Conservation (phyloP, 2,329 filamentous ascomycete genomes). For the Hymenoscyphus salicellus region DNA sequence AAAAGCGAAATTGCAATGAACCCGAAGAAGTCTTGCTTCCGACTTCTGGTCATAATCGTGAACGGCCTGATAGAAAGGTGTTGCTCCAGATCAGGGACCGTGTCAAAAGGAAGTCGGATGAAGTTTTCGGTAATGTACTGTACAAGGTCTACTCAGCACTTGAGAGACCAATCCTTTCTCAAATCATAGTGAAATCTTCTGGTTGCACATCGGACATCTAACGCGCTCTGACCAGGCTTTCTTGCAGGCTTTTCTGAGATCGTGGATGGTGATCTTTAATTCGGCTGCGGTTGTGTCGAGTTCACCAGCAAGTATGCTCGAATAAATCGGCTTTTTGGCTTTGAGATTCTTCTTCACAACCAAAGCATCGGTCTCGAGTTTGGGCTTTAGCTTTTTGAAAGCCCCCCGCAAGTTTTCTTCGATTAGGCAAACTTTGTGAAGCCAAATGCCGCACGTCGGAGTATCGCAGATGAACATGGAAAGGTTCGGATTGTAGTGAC, state of each 20-base stretch:
- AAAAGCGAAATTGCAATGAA: not conserved
- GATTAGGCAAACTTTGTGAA: slow-evolving; percentile 39
- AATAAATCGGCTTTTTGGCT: slow-evolving; percentile 20
- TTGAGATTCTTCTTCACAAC: slow-evolving; percentile 20
- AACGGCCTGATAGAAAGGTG: too few relatives aligned
- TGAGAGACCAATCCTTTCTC: not conserved
- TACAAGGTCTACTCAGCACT: slow-evolving; percentile 1
- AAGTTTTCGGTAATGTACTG: not conserved
- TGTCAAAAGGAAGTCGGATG: not conserved
- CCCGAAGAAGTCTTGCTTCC: not conserved
- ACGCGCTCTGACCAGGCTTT: slow-evolving; percentile 25
- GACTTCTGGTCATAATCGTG: not conserved
- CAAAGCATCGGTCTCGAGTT: slow-evolving; percentile 11
- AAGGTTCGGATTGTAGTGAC: slow-evolving; percentile 38
- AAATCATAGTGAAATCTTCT: slow-evolving; percentile 22
- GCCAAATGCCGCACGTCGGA: slow-evolving; percentile 35
- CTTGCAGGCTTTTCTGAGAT: slow-evolving; percentile 21
- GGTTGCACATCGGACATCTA: slow-evolving; percentile 30
- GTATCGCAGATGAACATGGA: slow-evolving; percentile 39
- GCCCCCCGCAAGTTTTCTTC: slow-evolving; percentile 25
- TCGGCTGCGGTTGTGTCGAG: slow-evolving; percentile 18
- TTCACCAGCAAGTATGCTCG: slow-evolving; percentile 25
- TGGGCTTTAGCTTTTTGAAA: slow-evolving; percentile 30
- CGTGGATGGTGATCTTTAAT: slow-evolving; percentile 25
- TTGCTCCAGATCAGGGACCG: not conserved